Evolutionary conservation across 2,329 filamentous ascomycete genomes (phyloP).

Genomic region (Lizonia empirigonia): DNA sequence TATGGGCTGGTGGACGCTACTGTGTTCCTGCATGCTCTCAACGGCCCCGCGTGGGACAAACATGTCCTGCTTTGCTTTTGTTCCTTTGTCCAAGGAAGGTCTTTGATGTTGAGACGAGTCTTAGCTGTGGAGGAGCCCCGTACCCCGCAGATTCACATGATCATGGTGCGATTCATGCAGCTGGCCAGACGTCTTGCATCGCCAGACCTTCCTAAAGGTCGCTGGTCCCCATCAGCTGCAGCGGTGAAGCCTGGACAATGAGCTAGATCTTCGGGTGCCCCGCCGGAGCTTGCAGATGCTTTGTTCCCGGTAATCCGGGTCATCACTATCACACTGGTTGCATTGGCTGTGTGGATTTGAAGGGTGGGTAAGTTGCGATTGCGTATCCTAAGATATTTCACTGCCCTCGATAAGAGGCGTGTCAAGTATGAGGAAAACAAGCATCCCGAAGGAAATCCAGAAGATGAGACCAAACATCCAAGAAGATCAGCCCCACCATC

Average conservation of each 20-base stretch:
- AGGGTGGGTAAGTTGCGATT: constrained; percentile 41
- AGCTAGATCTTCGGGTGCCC: background rate
- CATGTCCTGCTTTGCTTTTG: background rate
- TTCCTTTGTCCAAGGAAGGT: background rate
- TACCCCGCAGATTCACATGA: constrained; percentile 15
- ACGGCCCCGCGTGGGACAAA: constrained; percentile 8
- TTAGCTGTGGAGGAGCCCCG: background rate
- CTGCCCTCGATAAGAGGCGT: constrained; percentile 47
- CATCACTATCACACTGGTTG: background rate
- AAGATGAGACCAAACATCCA: constrained; percentile 36
- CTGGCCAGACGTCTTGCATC: constrained; percentile 1
- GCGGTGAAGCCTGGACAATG: background rate
- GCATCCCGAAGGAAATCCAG: constrained; percentile 24
- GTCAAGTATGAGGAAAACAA: constrained; percentile 38
- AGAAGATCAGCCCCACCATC: constrained; percentile 36
- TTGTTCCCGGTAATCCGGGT: background rate
- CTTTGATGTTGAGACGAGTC: background rate
- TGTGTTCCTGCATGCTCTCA: constrained; percentile 10
- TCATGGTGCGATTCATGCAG: background rate
- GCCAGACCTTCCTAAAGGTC: constrained; percentile 8
- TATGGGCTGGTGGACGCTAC: constrained; percentile 2
- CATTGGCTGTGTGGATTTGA: background rate
- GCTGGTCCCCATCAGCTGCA: background rate
- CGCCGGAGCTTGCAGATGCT: background rate
- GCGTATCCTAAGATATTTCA: constrained; percentile 41